Conservation (phyloP, 805 yeast species). For the Saccharomyces mikatae region DNA sequence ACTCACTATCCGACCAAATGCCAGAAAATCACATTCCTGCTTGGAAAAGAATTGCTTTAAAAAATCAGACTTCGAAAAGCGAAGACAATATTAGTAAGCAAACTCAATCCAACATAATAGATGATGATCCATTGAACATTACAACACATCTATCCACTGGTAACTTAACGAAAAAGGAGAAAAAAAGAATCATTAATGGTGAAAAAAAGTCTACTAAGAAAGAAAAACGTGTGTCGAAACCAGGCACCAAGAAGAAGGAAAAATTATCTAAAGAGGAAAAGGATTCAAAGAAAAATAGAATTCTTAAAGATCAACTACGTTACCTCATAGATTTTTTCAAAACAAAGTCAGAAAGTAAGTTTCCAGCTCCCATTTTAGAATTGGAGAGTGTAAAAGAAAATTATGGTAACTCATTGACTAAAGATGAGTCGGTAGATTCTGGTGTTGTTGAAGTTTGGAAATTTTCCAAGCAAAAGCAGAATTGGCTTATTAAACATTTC, state of each 20-base stretch:
- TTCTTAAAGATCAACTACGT: slow-evolving; percentile 29
- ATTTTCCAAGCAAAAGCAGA: slow-evolving; percentile 31
- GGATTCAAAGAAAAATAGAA: slow-evolving; percentile 15
- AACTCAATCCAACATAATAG: slow-evolving; percentile 5
- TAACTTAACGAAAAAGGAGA: slow-evolving; percentile 24
- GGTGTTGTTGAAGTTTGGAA: slow-evolving; percentile 29
- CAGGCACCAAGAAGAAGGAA: slow-evolving; percentile 11
- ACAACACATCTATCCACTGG: slow-evolving; percentile 32
- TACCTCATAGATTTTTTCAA: slow-evolving; percentile 29
- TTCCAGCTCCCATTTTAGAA: slow-evolving; percentile 18
- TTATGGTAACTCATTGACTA: slow-evolving; percentile 5
- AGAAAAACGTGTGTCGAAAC: slow-evolving; percentile 6
- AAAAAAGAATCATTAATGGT: slow-evolving; percentile 25
- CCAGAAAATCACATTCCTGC: slow-evolving; percentile 27
- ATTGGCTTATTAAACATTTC: slow-evolving; percentile 30
- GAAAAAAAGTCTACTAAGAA: slow-evolving; percentile 13
- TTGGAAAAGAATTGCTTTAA: slow-evolving; percentile 29
- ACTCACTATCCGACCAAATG: slow-evolving; percentile 3
- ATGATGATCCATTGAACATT: slow-evolving; percentile 29
- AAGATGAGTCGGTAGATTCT: slow-evolving; percentile 6
- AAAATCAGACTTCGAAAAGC: slow-evolving; percentile 5
- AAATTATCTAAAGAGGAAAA: slow-evolving; percentile 25
- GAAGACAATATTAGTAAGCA: slow-evolving; percentile 4
- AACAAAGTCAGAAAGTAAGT: slow-evolving; percentile 15
- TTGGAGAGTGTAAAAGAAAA: slow-evolving; percentile 20